A percentile compares a stretch with the other conserved stretches of the same genome.
phyloP scores from a whole-genome alignment of 306 rosid genomes.

The Coriaria nepalensis region DNA sequence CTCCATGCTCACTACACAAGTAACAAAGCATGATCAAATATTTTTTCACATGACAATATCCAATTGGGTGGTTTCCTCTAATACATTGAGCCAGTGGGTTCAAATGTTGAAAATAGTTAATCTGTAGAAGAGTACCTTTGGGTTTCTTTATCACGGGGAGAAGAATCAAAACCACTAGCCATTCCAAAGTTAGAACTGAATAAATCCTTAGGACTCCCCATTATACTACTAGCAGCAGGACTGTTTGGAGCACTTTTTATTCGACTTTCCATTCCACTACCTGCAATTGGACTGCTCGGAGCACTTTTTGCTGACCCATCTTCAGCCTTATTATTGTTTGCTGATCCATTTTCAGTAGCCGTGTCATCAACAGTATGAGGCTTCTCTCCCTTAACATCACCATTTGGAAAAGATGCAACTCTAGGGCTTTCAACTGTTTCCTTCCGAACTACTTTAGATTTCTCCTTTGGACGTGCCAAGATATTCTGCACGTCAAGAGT shows the following conservation, averaged over 20 bases:
- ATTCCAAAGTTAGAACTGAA: conserved; percentile 43
- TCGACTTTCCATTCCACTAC: conserved; percentile 55
- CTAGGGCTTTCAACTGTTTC: conserved; percentile 35
- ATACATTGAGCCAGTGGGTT: too few relatives aligned
- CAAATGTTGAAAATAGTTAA: background rate
- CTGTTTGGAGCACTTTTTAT: conserved; percentile 62
- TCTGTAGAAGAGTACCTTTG: conserved; percentile 39
- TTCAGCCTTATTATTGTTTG: conserved; percentile 39
- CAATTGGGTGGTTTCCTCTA: too few relatives aligned
- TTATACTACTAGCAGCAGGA: conserved; percentile 53
- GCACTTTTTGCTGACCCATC: conserved; percentile 49
- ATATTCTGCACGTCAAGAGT: conserved; percentile 73
- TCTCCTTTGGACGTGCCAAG: conserved; percentile 61
- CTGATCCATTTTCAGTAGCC: conserved; percentile 61
- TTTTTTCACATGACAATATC: too few relatives aligned
- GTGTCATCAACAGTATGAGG: conserved; percentile 33
- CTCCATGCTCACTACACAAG: conserved; percentile 52
- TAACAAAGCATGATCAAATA: background rate
- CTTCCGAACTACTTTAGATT: conserved; percentile 21
- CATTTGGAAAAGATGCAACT: conserved; percentile 33
- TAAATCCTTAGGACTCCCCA: conserved; percentile 62
- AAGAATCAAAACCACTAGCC: conserved; percentile 38
- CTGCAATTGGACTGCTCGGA: conserved; percentile 62
- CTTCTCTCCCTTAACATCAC: conserved; percentile 41
- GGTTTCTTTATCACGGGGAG: conserved; percentile 53